Percentiles rank a stretch among this genome's conserved stretches.
Evolutionary conservation across 2,329 filamentous ascomycete genomes (phyloP).

Genomic region (Pseudocercospora fijiensis): DNA sequence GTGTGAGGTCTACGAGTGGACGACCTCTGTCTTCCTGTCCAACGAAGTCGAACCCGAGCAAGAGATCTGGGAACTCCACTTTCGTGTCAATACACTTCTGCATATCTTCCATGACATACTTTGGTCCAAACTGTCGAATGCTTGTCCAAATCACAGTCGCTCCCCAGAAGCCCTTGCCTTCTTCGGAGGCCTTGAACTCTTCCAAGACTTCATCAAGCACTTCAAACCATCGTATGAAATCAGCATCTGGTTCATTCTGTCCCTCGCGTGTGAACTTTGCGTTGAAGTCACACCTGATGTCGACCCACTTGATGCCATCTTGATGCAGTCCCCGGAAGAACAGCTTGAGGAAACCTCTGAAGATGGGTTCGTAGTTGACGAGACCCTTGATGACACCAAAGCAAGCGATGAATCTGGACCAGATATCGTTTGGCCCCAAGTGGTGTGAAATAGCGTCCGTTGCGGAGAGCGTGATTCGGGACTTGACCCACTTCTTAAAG

Average conservation of each 20-base stretch:
- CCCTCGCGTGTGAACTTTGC: conserved; percentile 67
- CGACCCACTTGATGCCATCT: conserved; percentile 83
- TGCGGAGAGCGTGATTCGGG: conserved; percentile 67
- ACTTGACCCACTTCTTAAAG: conserved; percentile 76
- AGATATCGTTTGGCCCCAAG: conserved; percentile 79
- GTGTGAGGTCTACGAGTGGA: conserved; percentile 72
- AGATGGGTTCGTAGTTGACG: conserved; percentile 88
- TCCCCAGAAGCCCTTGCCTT: conserved; percentile 79
- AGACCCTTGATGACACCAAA: conserved; percentile 73
- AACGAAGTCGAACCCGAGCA: conserved; percentile 86
- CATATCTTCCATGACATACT: conserved; percentile 72
- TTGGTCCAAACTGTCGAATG: conserved; percentile 63
- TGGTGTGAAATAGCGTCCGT: conserved; percentile 76
- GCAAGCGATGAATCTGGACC: conserved; percentile 76
- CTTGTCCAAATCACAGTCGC: conserved; percentile 81
- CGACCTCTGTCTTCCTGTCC: conserved; percentile 81
- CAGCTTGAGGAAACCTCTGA: conserved; percentile 69
- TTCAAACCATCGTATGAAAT: conserved; percentile 68
- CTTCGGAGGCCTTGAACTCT: conserved; percentile 68
- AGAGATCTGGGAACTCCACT: conserved; percentile 70
- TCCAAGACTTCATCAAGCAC: conserved; percentile 76
- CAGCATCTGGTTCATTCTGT: conserved; percentile 63
- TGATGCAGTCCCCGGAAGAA: conserved; percentile 70
- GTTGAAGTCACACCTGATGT: conserved; percentile 74
- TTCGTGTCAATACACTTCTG: conserved; percentile 83